Evolutionary conservation across 177 flowering plant species (phyloP).

Genomic region (Vitis hybrid): DNA sequence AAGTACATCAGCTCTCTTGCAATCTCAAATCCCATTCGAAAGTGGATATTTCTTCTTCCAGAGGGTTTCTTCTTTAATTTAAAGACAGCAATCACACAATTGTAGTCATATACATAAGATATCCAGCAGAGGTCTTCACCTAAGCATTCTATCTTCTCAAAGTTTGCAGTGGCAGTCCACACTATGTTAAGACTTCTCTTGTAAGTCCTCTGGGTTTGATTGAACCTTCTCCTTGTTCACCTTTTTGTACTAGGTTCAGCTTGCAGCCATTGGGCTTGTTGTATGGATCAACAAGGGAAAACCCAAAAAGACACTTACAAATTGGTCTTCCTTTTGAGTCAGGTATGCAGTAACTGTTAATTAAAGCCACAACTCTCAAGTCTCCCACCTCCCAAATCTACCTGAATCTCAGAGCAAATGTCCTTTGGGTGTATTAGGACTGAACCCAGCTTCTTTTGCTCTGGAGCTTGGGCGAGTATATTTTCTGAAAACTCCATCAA

Average conservation of each 20-base stretch:
- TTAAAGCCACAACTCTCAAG: constrained; percentile 10
- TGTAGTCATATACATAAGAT: background rate
- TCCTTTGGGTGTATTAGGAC: constrained; percentile 2
- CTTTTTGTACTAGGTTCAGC: no score
- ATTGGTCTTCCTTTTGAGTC: constrained; percentile 1
- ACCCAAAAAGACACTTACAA: constrained; percentile 7
- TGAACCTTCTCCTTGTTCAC: no score
- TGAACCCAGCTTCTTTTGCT: no score
- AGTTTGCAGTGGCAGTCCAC: no score
- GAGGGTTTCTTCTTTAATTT: background rate
- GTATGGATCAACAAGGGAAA: no score
- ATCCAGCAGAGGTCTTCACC: background rate
- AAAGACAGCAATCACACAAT: background rate
- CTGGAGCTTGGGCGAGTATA: no score
- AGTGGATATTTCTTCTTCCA: constrained; percentile 7
- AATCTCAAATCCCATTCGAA: background rate
- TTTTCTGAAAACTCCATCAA: no score
- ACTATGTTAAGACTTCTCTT: no score
- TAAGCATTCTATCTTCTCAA: no score
- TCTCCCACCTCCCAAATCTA: constrained; percentile 7
- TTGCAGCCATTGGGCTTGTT: no score
- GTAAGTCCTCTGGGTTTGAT: no score
- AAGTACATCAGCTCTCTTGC: background rate
- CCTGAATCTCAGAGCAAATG: constrained; percentile 3
- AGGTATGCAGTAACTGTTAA: constrained; percentile 7